A percentile compares a stretch with the other conserved stretches of the same genome.
These are phyloP conservation scores for Dianthus caryophyllus DNA, from an alignment of 148 eudicot genomes.

Conservation along the genomic window DNA sequence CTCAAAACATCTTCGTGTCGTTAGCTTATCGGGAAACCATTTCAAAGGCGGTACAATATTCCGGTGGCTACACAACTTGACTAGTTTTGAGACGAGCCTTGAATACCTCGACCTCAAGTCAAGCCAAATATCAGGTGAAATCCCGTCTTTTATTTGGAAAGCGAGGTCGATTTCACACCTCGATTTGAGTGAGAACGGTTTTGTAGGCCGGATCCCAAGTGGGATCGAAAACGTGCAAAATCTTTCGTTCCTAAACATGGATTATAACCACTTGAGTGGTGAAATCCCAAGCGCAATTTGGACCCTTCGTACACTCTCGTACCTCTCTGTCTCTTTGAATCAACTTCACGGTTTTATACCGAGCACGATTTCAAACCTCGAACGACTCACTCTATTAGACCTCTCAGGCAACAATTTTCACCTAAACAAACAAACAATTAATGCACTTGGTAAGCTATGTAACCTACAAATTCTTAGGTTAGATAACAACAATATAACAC, in stretches of 20 bases:
- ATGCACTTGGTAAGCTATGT: background rate
- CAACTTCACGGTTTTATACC: background rate
- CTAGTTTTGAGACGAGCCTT: conserved; percentile 1
- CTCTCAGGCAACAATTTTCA: background rate
- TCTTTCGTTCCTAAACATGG: background rate
- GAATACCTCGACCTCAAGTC: conserved; percentile 15
- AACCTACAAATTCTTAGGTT: background rate
- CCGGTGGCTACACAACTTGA: conserved; percentile 7
- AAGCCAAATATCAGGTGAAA: background rate
- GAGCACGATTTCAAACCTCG: background rate
- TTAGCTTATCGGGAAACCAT: background rate
- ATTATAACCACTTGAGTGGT: background rate
- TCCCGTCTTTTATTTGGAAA: background rate
- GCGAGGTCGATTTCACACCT: background rate
- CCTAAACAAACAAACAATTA: background rate
- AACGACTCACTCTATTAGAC: background rate
- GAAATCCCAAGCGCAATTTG: background rate
- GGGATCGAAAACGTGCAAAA: background rate
- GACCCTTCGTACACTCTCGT: background rate
- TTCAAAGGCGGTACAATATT: conserved; percentile 4
- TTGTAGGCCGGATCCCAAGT: background rate
- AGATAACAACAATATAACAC: background rate
- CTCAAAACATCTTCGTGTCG: conserved; percentile 5
- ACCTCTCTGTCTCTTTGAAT: background rate
- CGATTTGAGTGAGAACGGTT: background rate